Conservation (phyloP, 2,329 filamentous ascomycete species). For the Hymenoscyphus scutula region DNA sequence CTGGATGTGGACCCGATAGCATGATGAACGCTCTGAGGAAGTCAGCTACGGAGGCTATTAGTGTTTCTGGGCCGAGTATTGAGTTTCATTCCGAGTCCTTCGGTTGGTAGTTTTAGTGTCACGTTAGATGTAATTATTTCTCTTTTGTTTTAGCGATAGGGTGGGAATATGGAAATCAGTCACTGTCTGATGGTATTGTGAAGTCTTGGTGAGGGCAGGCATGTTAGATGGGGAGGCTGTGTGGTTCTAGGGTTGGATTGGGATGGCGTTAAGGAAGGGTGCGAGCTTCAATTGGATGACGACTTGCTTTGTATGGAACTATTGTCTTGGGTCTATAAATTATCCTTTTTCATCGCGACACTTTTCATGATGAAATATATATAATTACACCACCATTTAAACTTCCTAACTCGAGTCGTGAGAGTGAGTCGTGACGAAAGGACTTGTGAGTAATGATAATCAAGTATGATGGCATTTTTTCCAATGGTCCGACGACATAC, state of each 20-base stretch:
- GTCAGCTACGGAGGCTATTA: slow-evolving; percentile 45
- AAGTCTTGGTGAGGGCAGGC: not conserved
- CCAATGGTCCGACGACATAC: too few relatives aligned
- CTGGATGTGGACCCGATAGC: slow-evolving; percentile 47
- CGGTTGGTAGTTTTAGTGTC: slow-evolving; percentile 23
- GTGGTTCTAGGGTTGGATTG: not conserved
- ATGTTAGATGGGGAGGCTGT: not conserved
- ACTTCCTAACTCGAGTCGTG: too few relatives aligned
- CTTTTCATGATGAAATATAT: too few relatives aligned
- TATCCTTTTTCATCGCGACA: too few relatives aligned
- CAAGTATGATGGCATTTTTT: too few relatives aligned
- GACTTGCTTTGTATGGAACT: too few relatives aligned
- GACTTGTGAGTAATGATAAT: too few relatives aligned
- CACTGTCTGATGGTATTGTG: not conserved
- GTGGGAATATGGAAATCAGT: not conserved
- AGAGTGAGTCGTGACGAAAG: too few relatives aligned
- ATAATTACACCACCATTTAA: too few relatives aligned
- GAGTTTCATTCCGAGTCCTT: slow-evolving; percentile 48
- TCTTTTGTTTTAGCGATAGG: not conserved
- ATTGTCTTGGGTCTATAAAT: too few relatives aligned
- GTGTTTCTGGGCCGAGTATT: slow-evolving; percentile 45
- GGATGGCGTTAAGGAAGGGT: too few relatives aligned
- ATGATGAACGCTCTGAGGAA: slow-evolving; percentile 46
- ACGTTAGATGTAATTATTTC: not conserved
- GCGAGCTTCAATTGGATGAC: too few relatives aligned